Percentiles rank a stretch among this genome's conserved stretches.
These are phyloP conservation scores for Aspergillus pseudonomiae DNA, from an alignment of 2,329 filamentous ascomycete species.

Conservation along the genomic window DNA sequence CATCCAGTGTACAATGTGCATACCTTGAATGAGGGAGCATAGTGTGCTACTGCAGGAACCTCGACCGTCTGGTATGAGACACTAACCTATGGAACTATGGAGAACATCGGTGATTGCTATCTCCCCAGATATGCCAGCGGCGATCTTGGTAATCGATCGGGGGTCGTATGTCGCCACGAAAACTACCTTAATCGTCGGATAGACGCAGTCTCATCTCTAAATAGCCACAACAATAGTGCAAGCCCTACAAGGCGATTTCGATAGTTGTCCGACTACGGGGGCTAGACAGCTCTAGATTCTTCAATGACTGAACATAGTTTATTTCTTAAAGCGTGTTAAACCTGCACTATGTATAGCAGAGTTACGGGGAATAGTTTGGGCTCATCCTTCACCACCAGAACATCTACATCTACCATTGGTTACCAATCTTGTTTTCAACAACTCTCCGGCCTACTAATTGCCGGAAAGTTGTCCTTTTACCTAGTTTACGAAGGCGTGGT, in stretches of 20 bases:
- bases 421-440: background rate
- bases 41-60: background rate
- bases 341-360: background rate
- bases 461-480: background rate
- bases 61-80: background rate
- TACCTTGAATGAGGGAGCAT: background rate
- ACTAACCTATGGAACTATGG: background rate
- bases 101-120: background rate
- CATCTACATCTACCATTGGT: background rate
- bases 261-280: background rate
- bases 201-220: background rate
- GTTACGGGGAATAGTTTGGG: background rate
- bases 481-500: background rate
- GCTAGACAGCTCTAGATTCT: background rate
- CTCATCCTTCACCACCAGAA: background rate
- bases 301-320: too few species aligned
- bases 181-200: too few species aligned
- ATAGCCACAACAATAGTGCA: background rate
- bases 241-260: background rate
- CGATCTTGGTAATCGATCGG: background rate
- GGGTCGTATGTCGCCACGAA: background rate
- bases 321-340: background rate
- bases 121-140: background rate
- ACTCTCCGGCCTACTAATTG: background rate
- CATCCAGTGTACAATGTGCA: too few species aligned